These are phyloP conservation scores for Lichtheimia ramosa DNA, from an alignment of 371 early-diverging fungal species.

Conservation along the genomic window DNA sequence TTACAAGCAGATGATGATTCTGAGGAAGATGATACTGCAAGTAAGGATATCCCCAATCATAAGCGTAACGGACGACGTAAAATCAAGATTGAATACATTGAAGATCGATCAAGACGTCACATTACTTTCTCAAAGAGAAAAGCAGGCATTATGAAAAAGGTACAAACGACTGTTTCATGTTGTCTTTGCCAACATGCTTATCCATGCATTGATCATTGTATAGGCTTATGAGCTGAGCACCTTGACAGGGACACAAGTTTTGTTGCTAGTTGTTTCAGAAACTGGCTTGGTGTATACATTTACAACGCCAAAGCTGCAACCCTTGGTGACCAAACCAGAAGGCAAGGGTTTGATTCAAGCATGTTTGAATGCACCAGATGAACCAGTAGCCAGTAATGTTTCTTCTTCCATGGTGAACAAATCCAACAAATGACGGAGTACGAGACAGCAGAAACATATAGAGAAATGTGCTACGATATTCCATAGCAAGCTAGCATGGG, in stretches of 20 bases:
- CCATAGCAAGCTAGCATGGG: no score
- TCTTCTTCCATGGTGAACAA: background rate
- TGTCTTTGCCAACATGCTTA: no score
- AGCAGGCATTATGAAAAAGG: conserved; percentile 98
- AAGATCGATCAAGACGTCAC: conserved; percentile 88
- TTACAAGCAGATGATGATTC: background rate
- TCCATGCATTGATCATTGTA: background rate
- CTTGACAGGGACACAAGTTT: conserved; percentile 96
- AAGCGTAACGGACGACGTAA: conserved; percentile 81
- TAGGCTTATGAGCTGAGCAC: conserved; percentile 97
- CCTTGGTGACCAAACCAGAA: conserved; percentile 92
- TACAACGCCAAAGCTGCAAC: conserved; percentile 96
- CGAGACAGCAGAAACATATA: no score
- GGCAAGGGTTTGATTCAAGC: conserved; percentile 94
- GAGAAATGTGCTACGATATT: no score
- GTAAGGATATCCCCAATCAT: background rate
- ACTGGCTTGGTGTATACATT: conserved; percentile 99
- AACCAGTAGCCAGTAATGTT: background rate
- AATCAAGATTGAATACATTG: conserved; percentile 94
- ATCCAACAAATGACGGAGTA: no score
- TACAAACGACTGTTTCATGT: conserved; percentile 7
- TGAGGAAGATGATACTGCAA: background rate
- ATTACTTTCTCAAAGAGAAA: conserved; percentile 97
- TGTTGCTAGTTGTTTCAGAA: conserved; percentile 96
- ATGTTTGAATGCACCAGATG: conserved; percentile 88